phyloP scores from a whole-genome alignment of 805 yeast genomes.

The Clavispora carvajalis region DNA sequence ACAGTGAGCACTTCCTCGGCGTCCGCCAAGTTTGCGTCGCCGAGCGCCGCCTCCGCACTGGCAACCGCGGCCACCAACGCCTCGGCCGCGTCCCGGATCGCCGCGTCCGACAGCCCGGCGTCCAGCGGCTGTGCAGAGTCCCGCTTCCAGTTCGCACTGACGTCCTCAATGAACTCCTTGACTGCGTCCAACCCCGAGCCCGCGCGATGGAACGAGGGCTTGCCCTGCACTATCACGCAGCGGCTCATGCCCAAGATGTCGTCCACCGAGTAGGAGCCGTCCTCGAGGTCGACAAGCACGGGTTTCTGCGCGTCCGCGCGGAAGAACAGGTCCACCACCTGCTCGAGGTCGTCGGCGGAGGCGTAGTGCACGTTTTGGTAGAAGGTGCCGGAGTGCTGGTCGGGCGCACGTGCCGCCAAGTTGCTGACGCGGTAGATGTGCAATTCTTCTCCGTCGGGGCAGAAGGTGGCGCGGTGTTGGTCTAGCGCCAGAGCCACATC shows the following conservation, averaged over 20 bases:
- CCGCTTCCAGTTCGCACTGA: constrained; percentile 18
- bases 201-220: constrained; percentile 23
- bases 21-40: constrained; percentile 2
- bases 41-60: background rate
- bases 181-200: constrained; percentile 17
- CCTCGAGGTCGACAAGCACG: constrained; percentile 22
- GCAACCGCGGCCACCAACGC: constrained; percentile 4
- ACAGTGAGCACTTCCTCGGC: constrained; percentile 2
- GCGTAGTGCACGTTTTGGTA: constrained; percentile 14
- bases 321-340: constrained; percentile 6
- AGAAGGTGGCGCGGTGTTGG: constrained; percentile 15
- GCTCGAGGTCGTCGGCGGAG: constrained; percentile 12
- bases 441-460: constrained; percentile 16
- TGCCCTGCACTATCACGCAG: constrained; percentile 24
- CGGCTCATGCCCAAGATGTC: constrained; percentile 14
- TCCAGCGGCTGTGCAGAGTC: too few relatives aligned
- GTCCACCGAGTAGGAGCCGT: constrained; percentile 15
- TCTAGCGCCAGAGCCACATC: constrained; percentile 15
- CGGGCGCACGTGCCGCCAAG: constrained; percentile 9
- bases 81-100: constrained; percentile 24
- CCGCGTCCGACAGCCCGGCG: too few relatives aligned
- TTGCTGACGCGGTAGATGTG: constrained; percentile 23
- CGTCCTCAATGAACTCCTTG: constrained; percentile 13
- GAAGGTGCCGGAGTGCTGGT: constrained; percentile 3
- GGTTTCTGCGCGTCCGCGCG: constrained; percentile 7